Percentiles rank a stretch among this genome's conserved stretches.
These are phyloP conservation scores for Fusarium drepaniforme DNA, from an alignment of 2,329 filamentous ascomycete genomes.

Conservation along the genomic window DNA sequence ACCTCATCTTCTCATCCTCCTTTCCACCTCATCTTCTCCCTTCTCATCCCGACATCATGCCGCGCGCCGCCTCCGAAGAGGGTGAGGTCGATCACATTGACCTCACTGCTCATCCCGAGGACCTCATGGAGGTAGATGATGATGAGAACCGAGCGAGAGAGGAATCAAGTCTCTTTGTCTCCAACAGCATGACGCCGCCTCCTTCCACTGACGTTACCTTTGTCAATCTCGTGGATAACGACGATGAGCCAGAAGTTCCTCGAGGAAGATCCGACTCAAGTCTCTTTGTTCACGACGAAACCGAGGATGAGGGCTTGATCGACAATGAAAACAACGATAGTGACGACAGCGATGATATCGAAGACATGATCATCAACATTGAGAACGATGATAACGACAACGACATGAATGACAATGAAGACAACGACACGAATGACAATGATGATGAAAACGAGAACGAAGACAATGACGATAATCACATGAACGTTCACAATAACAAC, in stretches of 20 bases:
- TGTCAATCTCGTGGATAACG: background rate
- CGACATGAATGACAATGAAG: background rate
- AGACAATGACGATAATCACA: background rate
- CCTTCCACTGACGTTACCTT: no score
- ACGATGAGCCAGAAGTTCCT: background rate
- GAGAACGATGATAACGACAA: background rate
- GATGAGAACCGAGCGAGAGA: background rate
- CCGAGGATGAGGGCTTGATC: background rate
- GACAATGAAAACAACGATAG: background rate
- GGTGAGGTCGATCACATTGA: slow-evolving; percentile 14
- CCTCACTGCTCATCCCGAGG: background rate
- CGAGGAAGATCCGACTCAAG: background rate
- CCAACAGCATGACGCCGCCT: background rate
- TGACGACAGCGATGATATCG: background rate
- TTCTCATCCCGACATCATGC: slow-evolving; percentile 9
- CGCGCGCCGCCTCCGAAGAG: slow-evolving; percentile 2
- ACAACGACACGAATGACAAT: background rate
- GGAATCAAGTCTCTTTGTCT: background rate
- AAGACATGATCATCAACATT: no score
- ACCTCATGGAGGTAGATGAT: background rate
- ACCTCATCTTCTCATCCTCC: background rate
- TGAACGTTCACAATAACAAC: background rate
- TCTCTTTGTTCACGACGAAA: background rate
- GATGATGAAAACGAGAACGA: no score
- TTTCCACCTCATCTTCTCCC: background rate